phyloP scores from a whole-genome alignment of 495 filamentous ascomycete genomes.

The Acidiella bohemica region DNA sequence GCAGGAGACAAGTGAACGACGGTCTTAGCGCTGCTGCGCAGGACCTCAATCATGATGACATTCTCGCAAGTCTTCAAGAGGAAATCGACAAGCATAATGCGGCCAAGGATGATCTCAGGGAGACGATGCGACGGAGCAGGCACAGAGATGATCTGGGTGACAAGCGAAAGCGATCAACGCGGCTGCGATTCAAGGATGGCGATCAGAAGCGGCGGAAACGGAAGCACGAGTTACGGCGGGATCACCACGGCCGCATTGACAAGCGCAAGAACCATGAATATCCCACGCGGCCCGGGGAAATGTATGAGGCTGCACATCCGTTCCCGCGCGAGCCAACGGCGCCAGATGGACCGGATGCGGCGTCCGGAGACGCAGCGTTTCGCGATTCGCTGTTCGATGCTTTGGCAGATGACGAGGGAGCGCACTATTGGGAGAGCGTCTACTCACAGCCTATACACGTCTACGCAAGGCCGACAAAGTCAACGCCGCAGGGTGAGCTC shows the following conservation, averaged over 20 bases:
- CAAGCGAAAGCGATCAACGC: not conserved
- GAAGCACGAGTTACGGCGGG: not conserved
- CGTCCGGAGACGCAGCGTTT: conserved; percentile 45
- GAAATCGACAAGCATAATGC: conserved; percentile 20
- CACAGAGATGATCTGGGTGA: not conserved
- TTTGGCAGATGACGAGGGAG: conserved; percentile 96
- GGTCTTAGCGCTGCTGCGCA: conserved; percentile 1
- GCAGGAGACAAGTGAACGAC: conserved; percentile 9
- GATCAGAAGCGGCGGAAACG: conserved; percentile 4
- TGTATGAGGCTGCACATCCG: conserved; percentile 8
- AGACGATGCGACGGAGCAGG: not conserved
- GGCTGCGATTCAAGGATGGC: conserved; percentile 16
- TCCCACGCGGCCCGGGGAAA: conserved; percentile 1
- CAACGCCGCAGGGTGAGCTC: conserved; percentile 42
- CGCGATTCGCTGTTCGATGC: conserved; percentile 96
- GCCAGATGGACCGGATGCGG: not conserved
- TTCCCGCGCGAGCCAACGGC: conserved; percentile 17
- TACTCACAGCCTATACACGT: conserved; percentile 84
- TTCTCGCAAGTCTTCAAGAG: conserved; percentile 13
- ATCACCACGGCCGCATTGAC: not conserved
- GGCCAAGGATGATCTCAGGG: conserved; percentile 10
- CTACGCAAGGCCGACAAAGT: conserved; percentile 35
- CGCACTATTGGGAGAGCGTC: conserved; percentile 78
- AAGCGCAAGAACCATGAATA: conserved; percentile 7
- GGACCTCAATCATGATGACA: conserved; percentile 14